These are phyloP conservation scores for Corniculantispora saksenae DNA, from an alignment of 2,329 filamentous ascomycete species.

Conservation along the genomic window DNA sequence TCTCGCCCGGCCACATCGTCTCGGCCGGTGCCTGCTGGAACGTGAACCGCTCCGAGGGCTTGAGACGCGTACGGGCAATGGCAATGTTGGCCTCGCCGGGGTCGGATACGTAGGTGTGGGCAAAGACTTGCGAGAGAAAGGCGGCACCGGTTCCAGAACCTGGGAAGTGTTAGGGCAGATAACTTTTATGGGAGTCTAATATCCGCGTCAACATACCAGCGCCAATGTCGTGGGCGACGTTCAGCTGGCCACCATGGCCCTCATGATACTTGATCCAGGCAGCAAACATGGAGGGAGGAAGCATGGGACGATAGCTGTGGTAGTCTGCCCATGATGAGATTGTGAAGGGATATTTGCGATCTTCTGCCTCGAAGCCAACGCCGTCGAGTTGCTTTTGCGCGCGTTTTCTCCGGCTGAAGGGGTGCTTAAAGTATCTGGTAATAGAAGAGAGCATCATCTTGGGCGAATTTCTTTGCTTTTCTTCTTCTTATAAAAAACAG, in stretches of 20 bases:
- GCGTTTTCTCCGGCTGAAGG: not conserved
- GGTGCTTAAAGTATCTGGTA: conserved; percentile 8
- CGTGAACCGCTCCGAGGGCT: conserved; percentile 5
- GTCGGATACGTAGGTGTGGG: conserved; percentile 18
- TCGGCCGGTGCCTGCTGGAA: conserved; percentile 11
- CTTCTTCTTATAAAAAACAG: not conserved
- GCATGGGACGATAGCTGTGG: conserved; percentile 5
- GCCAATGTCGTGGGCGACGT: conserved; percentile 16
- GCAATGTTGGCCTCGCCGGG: conserved; percentile 18
- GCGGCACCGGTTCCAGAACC: conserved; percentile 17
- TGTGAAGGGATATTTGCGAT: conserved; percentile 16
- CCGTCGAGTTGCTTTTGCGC: not conserved
- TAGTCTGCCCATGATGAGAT: conserved; percentile 18
- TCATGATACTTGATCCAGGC: conserved; percentile 16
- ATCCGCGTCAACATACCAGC: not conserved
- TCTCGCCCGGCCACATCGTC: not conserved
- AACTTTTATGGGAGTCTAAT: not conserved
- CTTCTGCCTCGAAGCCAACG: conserved; percentile 7
- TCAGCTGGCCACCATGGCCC: conserved; percentile 10
- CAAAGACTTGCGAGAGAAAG: conserved; percentile 11
- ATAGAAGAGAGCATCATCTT: not conserved
- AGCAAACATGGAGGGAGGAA: conserved; percentile 18
- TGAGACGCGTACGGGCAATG: conserved; percentile 4
- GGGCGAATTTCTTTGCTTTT: not conserved
- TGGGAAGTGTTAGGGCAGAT: not conserved